Percentiles rank a stretch among this genome's conserved stretches.
Evolutionary conservation across 1,284 basidiomycete species (phyloP).

Genomic region (Moesziomyces aphidis): DNA sequence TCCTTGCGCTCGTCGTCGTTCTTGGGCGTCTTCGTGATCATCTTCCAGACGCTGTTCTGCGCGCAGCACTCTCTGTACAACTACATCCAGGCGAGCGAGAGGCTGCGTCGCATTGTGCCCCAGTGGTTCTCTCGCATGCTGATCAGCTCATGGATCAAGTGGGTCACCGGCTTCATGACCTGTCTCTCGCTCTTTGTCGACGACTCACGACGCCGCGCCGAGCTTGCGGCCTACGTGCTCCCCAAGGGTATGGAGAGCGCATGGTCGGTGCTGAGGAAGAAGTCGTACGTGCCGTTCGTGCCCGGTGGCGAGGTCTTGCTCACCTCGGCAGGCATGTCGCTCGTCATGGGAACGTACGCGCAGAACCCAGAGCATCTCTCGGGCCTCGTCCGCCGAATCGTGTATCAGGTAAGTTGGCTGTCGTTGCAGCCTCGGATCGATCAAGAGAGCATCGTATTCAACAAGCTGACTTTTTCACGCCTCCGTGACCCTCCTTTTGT

Average conservation of each 20-base stretch:
- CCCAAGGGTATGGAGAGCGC: conserved; percentile 78
- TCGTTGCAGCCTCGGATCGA: not conserved
- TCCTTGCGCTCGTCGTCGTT: conserved; percentile 89
- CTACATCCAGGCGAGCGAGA: conserved; percentile 42
- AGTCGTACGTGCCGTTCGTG: conserved; percentile 78
- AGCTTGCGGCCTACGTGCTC: conserved; percentile 93
- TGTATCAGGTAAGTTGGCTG: conserved; percentile 76
- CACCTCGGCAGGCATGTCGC: conserved; percentile 81
- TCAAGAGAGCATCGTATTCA: not conserved
- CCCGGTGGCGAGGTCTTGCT: conserved; percentile 76
- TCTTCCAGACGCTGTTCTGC: conserved; percentile 89
- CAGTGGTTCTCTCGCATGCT: conserved; percentile 73
- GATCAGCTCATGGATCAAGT: conserved; percentile 75
- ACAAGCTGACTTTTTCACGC: not conserved
- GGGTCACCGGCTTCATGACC: conserved; percentile 80
- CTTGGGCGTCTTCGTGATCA: conserved; percentile 83
- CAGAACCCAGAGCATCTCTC: conserved; percentile 90
- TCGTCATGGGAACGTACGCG: conserved; percentile 87
- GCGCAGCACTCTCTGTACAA: conserved; percentile 75
- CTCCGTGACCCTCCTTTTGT: not conserved
- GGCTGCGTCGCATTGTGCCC: conserved; percentile 64
- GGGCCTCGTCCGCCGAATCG: conserved; percentile 83
- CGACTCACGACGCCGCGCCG: conserved; percentile 81
- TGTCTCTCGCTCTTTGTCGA: conserved; percentile 87
- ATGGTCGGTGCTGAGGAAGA: conserved; percentile 83